Evolutionary conservation across 2,329 filamentous ascomycete genomes (phyloP).

Genomic region (Colletotrichum scovillei): DNA sequence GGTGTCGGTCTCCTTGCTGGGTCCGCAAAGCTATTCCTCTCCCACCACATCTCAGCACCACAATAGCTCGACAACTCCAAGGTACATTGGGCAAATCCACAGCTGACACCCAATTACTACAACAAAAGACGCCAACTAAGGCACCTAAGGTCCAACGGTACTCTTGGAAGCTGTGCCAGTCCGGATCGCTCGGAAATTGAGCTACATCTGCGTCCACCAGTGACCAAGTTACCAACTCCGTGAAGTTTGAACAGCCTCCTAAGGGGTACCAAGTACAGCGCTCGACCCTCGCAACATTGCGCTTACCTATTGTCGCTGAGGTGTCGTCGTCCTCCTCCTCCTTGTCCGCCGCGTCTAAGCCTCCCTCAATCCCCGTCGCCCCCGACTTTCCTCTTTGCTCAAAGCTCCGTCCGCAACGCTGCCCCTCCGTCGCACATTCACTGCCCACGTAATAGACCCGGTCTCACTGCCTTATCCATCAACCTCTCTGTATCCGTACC

Average conservation of each 20-base stretch:
- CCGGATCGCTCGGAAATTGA: slow-evolving; percentile 31
- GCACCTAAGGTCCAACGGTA: neutral
- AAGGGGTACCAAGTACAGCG: neutral
- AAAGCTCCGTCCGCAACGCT: neutral
- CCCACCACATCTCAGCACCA: neutral
- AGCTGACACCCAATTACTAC: neutral
- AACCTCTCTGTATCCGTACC: neutral
- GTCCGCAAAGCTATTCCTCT: neutral
- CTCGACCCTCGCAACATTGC: slow-evolving; percentile 7
- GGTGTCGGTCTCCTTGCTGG: neutral
- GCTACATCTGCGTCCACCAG: neutral
- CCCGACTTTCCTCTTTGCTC: neutral
- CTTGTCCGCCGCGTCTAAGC: slow-evolving; percentile 11
- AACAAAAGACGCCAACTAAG: neutral
- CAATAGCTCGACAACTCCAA: neutral
- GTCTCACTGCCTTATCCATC: neutral
- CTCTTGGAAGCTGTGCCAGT: neutral
- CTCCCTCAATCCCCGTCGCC: slow-evolving; percentile 8
- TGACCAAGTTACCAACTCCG: neutral
- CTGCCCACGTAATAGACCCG: slow-evolving; percentile 3
- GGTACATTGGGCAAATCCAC: neutral
- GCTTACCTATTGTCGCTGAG: neutral
- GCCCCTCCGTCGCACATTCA: neutral
- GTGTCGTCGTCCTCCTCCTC: neutral
- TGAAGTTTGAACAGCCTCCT: neutral